Evolutionary conservation across 2,329 filamentous ascomycete species (phyloP), one percentile per base, ranked within the genome.

Genomic region (Dactylonectria macrodidyma): DNA sequence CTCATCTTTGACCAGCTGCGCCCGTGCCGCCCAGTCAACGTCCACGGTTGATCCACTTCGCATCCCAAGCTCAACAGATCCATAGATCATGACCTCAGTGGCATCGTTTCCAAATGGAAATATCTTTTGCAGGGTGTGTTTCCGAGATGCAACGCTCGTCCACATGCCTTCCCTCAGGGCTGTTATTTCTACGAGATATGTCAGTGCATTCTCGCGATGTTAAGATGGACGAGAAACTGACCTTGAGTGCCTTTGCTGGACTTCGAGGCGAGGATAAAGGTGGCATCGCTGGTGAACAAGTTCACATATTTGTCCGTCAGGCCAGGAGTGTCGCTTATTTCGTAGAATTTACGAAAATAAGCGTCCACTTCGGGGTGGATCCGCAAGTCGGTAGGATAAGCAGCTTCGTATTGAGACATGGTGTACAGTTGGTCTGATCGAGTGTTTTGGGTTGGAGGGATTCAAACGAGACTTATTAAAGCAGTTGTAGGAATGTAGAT

Each of bases 1-100:
- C 7, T 67, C 52, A 6, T 86, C 84, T 33, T 83, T 72, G 12
- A 58, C 78, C 51, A 91, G 82, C 60, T 86, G 81, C 4, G 86
- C 88, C 68, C 86, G 80, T 59, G 83, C 88, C 19, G 86, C 85
- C 88, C 88, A 90, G 11, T 88, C 86, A 4, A 88, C 76, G 2
- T 74, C 74, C 3, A 78, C 78, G 3, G 67, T 65, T n/a, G 66
- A 50, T 7, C 79, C 79, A 1, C 67, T 71, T 55, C 74, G 75
- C 9, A 77, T 62, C 3, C 68, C 74, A 36, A 79, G 71, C 9
- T 73, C 70, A 19, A 81, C 79, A 2, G 57, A 54, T 1, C 80
- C 80, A 47, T 78, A 75, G 9, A 81, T 72, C 78, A 81, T 80
- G 24, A 79, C 75, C 38, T 80, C 77, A 9, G 71, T 70, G 4